Base-by-base conservation (phyloP, 2,329 filamentous ascomycete genomes). In the Fusarium tricinctum region DNA sequence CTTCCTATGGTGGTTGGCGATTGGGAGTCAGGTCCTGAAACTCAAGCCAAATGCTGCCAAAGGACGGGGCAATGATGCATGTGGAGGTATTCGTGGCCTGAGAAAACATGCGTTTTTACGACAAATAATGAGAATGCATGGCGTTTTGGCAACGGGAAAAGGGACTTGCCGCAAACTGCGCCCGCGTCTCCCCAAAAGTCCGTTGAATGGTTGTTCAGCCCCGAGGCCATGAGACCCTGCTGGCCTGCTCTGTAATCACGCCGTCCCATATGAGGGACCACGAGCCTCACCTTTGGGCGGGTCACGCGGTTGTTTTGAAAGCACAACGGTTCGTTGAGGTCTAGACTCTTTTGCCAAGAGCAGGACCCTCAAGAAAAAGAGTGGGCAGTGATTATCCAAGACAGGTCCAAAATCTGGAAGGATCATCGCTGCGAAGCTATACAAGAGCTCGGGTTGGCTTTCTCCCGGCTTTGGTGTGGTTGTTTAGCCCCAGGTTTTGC, bases 61-160 rank as follows among this genome's bases (percentile, higher is more conserved):
- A 63, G 49, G 52, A 63, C 23, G 63, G 63, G 58, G 43, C 52
- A 67, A 55, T 66, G 58, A 66, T 69, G 57, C 66, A 63, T 62
- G 58, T 20, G 19, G 42, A 52, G 22, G 32, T 43, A 57, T 52
- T 42, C 54, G 46, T 70, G 66, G 62, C 40, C 57, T 58, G 62
- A 69, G 58, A 47, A 42, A 40, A 43, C 33, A 48, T 51, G 53
- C 38, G 26, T 38, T 57, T 32, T 65, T 65, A 51, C 50, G 38
- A 46, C 47, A 40, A 20, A 26, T 12, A 48, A 42, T 33, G 20
- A 19, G 46, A 57, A 38, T 49, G 40, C 53, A 49, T 44, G 20
- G 17, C 35, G 42, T 49, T 62, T 19, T 32, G 14, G 10, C 10
- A 17, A 10, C 8, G 33, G 33, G 17, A n/a, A n/a, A n/a, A 38